Conservation (phyloP, 306 rosid species). For the Ammopiptanthus mongolicus region DNA sequence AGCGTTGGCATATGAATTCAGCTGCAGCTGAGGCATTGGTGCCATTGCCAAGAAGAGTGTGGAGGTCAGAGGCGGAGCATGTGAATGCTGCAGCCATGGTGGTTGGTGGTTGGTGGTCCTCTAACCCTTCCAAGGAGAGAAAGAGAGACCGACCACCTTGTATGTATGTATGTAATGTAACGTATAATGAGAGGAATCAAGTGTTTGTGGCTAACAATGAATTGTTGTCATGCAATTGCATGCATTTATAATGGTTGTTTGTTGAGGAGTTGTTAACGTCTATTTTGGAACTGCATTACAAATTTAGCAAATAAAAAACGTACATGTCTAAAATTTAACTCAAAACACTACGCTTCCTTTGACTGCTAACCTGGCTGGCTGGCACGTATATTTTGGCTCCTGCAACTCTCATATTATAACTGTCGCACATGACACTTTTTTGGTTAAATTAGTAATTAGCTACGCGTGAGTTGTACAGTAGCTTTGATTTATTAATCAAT, state of each 20-base stretch:
- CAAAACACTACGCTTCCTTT: too few relatives aligned
- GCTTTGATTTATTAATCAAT: too few relatives aligned
- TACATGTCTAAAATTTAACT: not conserved
- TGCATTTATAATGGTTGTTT: not conserved
- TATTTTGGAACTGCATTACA: not conserved
- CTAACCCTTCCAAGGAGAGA: not conserved
- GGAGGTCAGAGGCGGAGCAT: slow-evolving; percentile 44
- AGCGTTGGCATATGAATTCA: slow-evolving; percentile 40
- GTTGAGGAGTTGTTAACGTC: not conserved
- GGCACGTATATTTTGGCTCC: too few relatives aligned
- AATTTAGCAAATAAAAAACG: not conserved
- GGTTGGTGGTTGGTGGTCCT: not conserved
- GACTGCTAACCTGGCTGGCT: too few relatives aligned
- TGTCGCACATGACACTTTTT: too few relatives aligned
- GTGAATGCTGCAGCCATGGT: slow-evolving; percentile 34
- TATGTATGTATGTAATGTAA: too few relatives aligned
- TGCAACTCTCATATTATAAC: too few relatives aligned
- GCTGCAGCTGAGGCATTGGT: slow-evolving; percentile 34
- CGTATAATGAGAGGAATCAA: too few relatives aligned
- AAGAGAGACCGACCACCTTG: not conserved
- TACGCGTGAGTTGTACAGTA: too few relatives aligned
- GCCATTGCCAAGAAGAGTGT: slow-evolving; percentile 29
- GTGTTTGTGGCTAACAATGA: not conserved
- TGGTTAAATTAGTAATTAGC: too few relatives aligned
- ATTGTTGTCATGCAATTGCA: not conserved